Base-by-base conservation (phyloP, 2,329 filamentous ascomycete species). In the Fusarium camptoceras region DNA sequence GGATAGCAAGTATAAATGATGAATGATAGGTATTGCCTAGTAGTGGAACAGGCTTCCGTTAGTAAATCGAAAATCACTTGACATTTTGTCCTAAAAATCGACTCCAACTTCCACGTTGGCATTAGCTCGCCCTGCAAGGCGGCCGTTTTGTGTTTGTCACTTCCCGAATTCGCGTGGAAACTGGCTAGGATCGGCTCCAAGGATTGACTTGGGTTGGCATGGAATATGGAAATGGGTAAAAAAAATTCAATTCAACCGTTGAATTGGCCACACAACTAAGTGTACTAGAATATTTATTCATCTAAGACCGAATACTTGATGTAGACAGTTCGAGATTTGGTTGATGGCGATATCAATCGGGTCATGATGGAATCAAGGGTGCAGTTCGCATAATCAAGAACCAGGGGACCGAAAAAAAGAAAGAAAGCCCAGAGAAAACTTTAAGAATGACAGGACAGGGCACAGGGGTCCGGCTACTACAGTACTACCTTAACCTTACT, bases 41-140 rank as follows among this genome's bases (percentile, higher is more conserved):
- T 42, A 34, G 30, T 30, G 39, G 44, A 37, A n/a, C 43, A 49
- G 43, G 46, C n/a, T 55, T 25, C 20, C 57, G 55, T 24, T 10
- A 31, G 25, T 37, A 42, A 59, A 37, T 31, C n/a, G 37, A 28
- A 42, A 42, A 55, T 49, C 56, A 54, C 44, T 59, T 68, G 46
- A 56, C 49, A 39, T 44, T 16, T 27, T 42, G 22, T 37, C 46
- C 55, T 65, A 41, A 37, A 37, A 37, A 37, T 53, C 41, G 37
- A 31, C 48, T 54, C 51, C 58, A 64, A 54, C 73, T 72, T 75
- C 71, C 73, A 63, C 43, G 68, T 73, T 74, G 59, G 65, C 42
- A 68, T 53, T 72, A 72, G 72, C 59, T 73, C 54, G 51, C 63
- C 41, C 65, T 73, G 70, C 72, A 66, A 72, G 55, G 56, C 54